A percentile compares a stretch with the other conserved stretches of the same genome.
These are phyloP conservation scores for Leptodermis oblonga DNA, from an alignment of 257 asterid genomes.

Conservation along the genomic window DNA sequence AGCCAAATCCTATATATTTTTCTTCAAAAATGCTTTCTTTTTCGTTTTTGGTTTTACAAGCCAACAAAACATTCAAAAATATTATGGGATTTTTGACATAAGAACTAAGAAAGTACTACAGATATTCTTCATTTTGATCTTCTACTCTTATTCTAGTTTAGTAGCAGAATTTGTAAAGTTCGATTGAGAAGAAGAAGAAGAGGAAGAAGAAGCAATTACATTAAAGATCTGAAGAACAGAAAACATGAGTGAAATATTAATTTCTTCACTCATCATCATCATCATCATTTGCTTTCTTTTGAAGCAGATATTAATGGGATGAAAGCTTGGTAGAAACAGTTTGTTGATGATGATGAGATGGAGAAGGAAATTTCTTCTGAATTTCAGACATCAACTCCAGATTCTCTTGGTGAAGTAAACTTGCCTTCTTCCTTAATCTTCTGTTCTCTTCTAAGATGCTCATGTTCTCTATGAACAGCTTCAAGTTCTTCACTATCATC, in stretches of 20 bases:
- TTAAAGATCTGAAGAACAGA: background rate
- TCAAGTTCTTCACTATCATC: constrained; percentile 54
- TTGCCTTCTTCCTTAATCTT: constrained; percentile 56
- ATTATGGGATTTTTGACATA: background rate
- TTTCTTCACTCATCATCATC: constrained; percentile 14
- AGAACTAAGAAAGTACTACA: too few species aligned
- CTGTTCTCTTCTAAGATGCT: constrained; percentile 63
- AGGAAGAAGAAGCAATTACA: constrained; percentile 11
- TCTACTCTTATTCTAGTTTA: constrained; percentile 18
- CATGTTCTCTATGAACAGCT: constrained; percentile 69
- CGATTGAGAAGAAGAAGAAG: constrained; percentile 3
- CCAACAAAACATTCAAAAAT: background rate
- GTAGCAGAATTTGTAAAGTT: constrained; percentile 3
- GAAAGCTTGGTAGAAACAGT: constrained; percentile 14
- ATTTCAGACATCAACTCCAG: constrained; percentile 50
- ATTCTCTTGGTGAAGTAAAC: constrained; percentile 63
- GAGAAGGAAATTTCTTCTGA: constrained; percentile 28
- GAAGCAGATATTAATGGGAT: constrained; percentile 15
- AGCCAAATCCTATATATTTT: background rate
- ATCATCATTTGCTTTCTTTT: background rate
- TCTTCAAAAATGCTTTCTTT: background rate
- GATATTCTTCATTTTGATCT: background rate
- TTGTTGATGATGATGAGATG: too few species aligned
- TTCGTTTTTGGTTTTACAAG: background rate
- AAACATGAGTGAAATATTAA: background rate